Evolutionary conservation across 495 filamentous ascomycete species (phyloP).

Genomic region (Elasticomyces elasticus): DNA sequence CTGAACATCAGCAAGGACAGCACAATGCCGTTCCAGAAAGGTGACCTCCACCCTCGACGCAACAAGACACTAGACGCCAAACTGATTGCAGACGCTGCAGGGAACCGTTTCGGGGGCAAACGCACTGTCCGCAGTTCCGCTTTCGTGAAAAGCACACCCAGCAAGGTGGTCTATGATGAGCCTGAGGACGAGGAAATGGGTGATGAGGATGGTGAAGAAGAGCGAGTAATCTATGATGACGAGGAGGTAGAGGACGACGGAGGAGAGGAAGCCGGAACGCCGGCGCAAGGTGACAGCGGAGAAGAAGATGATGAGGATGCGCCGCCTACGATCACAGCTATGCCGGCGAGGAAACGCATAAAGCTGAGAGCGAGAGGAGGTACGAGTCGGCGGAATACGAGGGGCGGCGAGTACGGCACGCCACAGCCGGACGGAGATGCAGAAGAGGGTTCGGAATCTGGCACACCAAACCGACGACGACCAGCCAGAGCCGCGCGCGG

Average conservation of each 20-base stretch:
- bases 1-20: too few relatives aligned
- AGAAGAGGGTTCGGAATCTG: slow-evolving; percentile 30
- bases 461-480: slow-evolving; percentile 52
- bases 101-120: not conserved
- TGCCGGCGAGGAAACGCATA: slow-evolving; percentile 8
- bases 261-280: slow-evolving; percentile 16
- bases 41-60: not conserved
- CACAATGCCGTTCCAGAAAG: not conserved
- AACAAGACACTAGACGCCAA: not conserved
- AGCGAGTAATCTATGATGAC: slow-evolving; percentile 6
- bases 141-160: not conserved
- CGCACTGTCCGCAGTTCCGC: not conserved
- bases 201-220: slow-evolving; percentile 9
- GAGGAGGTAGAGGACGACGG: slow-evolving; percentile 5
- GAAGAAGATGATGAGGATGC: slow-evolving; percentile 16
- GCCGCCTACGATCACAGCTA: slow-evolving; percentile 9
- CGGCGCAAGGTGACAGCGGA: slow-evolving; percentile 14
- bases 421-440: slow-evolving; percentile 13
- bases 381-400: not conserved
- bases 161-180: slow-evolving; percentile 3
- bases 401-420: slow-evolving; percentile 10
- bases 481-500: slow-evolving; percentile 47
- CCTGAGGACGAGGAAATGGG: slow-evolving; percentile 16
- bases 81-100: not conserved
- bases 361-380: slow-evolving; percentile 7